Conservation (phyloP, 768 basidiomycete species). For the Leccinum arenicola region DNA sequence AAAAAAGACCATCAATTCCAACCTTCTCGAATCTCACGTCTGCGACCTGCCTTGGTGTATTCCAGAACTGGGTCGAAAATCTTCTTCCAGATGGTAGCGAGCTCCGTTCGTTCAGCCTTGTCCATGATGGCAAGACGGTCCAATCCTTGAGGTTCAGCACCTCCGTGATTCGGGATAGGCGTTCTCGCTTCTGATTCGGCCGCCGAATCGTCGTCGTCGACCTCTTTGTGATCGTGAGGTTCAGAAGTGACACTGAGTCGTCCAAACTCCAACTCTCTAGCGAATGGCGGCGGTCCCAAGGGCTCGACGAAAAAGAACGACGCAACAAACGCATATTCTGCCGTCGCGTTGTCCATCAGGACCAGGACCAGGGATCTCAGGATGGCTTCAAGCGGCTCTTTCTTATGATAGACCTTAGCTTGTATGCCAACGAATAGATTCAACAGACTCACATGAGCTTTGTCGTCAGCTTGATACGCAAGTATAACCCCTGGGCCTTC, state of each 20-base stretch:
- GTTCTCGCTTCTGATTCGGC: conserved; percentile 51
- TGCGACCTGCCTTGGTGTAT: conserved; percentile 64
- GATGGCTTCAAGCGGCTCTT: conserved; percentile 79
- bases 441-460: conserved; percentile 65
- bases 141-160: conserved; percentile 26
- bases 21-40: neutral
- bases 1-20: neutral
- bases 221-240: conserved; percentile 41
- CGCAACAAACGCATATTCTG: conserved; percentile 86
- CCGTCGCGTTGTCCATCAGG: conserved; percentile 90
- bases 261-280: conserved; percentile 34
- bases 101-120: conserved; percentile 58
- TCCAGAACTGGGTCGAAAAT: conserved; percentile 89
- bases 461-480: conserved; percentile 89
- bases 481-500: conserved; percentile 80
- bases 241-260: conserved; percentile 35
- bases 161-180: conserved; percentile 25
- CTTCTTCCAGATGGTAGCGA: conserved; percentile 83
- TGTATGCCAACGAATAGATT: conserved; percentile 2
- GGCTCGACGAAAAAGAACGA: conserved; percentile 66
- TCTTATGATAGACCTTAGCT: conserved; percentile 42
- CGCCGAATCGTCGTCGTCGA: conserved; percentile 39
- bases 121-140: conserved; percentile 34
- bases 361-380: conserved; percentile 85
- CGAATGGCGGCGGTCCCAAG: conserved; percentile 25